Evolutionary conservation across 2,329 filamentous ascomycete species (phyloP), one percentile per base, ranked within the genome.

Genomic region (Ustulina deusta): DNA sequence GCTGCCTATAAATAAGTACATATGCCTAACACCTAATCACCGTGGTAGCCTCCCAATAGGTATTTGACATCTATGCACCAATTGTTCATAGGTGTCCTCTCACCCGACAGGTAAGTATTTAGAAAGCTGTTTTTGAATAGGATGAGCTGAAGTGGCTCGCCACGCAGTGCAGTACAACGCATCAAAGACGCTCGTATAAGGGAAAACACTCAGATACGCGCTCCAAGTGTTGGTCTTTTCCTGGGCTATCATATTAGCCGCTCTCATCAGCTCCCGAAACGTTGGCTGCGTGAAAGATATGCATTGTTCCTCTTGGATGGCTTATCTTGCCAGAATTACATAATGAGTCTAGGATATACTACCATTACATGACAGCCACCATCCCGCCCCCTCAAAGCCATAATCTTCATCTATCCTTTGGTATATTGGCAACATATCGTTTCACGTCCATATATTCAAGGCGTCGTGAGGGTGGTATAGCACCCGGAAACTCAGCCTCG

Each of bases 1-100:
- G 49, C 69, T 49, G 38, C 48, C 36, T 61, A 48, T 52, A 56
- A 51, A 58, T 64, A 61, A n/a, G n/a, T n/a, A n/a, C n/a, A n/a
- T 25, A 52, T 34, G 25, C 58, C 27, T 20, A 15, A 10, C 17
- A 22, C n/a, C n/a, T 10, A 38, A 38, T 38, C 36, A 17, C 5
- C 11, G 36, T 11, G 27, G 29, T 2, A 34, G 5, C 20, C 20
- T 36, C 20, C 25, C 15, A n/a, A 32, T 32, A 34, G 27, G 6
- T 32, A 52, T 46, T 27, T 25, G 29, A 25, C 17, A 59, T 10
- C 1, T 3, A 34, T 46, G 55, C 17, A 6, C 15, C 6, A 46
- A 20, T 22, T n/a, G n/a, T n/a, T n/a, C n/a, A n/a, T n/a, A n/a
- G n/a, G n/a, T n/a, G n/a, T n/a, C n/a, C n/a, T n/a, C n/a, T n/a